Conservation (phyloP, 2,329 filamentous ascomycete genomes). For the Biscogniauxia marginata region DNA sequence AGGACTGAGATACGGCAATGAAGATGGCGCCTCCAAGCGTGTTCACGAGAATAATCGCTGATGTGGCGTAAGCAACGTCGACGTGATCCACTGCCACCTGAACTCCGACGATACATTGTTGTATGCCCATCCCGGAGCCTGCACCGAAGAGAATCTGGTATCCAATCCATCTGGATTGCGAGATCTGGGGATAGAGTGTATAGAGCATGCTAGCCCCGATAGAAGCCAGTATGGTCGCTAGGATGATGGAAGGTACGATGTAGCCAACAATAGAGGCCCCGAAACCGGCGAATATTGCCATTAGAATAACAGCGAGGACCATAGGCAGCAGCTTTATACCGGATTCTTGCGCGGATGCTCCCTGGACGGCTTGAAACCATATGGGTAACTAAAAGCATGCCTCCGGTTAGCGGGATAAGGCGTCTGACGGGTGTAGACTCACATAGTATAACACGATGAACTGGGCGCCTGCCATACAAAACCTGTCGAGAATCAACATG, state of each 20-base stretch:
- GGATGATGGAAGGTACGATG: conserved; percentile 27
- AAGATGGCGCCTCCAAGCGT: no score
- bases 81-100: no score
- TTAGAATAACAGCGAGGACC: conserved; percentile 25
- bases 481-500: no score
- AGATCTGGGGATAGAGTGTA: conserved; percentile 19
- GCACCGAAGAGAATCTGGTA: conserved; percentile 31
- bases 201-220: conserved; percentile 30
- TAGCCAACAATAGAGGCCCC: conserved; percentile 26
- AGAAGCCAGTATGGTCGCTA: conserved; percentile 17
- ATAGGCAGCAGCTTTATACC: conserved; percentile 34
- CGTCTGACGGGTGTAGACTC: no score
- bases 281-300: conserved; percentile 22
- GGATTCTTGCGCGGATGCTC: conserved; percentile 28
- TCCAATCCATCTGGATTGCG: conserved; percentile 27
- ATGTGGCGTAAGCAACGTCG: no score
- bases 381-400: conserved; percentile 33
- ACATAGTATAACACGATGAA: no score
- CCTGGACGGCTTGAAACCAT: conserved; percentile 28
- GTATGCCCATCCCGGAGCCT: conserved; percentile 29
- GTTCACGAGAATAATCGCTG: no score
- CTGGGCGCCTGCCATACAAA: no score
- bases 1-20: no score
- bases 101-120: conserved; percentile 2
- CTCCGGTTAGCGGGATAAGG: conserved; percentile 7